Evolutionary conservation across 2,329 filamentous ascomycete species (phyloP).

Genomic region (Camptophora hylomeconis): DNA sequence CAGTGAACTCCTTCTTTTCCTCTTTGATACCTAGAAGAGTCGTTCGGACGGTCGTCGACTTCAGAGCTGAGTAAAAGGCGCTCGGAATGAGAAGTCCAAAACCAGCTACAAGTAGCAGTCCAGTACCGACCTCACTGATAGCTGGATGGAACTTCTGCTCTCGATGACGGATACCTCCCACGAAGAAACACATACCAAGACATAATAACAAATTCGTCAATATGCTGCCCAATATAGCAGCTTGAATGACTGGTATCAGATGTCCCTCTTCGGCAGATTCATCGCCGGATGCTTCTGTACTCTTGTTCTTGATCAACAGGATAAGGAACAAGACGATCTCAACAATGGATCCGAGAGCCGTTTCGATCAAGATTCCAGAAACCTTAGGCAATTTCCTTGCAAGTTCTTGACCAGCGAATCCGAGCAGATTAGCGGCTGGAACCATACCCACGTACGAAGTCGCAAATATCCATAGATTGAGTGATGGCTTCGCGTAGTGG

Average conservation of each 20-base stretch:
- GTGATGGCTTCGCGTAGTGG: conserved; percentile 42
- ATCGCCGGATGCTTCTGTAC: conserved; percentile 2
- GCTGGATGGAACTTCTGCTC: conserved; percentile 60
- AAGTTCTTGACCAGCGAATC: conserved; percentile 59
- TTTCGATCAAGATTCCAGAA: conserved; percentile 35
- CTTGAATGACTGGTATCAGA: conserved; percentile 55
- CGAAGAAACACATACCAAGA: conserved; percentile 65
- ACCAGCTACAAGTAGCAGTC: conserved; percentile 62
- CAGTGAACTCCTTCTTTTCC: conserved; percentile 18
- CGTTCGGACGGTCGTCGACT: conserved; percentile 36
- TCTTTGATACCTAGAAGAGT: conserved; percentile 4
- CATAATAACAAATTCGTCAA: conserved; percentile 70
- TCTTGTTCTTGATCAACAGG: conserved; percentile 39
- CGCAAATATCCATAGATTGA: conserved; percentile 46
- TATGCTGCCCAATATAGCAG: conserved; percentile 71
- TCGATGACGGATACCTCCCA: conserved; percentile 54
- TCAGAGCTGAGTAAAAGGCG: conserved; percentile 32
- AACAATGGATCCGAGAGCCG: conserved; percentile 55
- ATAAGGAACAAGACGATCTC: conserved; percentile 75
- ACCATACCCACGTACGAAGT: conserved; percentile 65
- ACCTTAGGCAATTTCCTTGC: conserved; percentile 64
- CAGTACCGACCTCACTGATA: conserved; percentile 65
- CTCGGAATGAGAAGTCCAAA: conserved; percentile 34
- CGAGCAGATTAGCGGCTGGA: conserved; percentile 60
- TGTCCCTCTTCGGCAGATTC: conserved; percentile 18